Evolutionary conservation across 2,329 filamentous ascomycete species (phyloP).

Genomic region (Pseudogymnoascus sp.): DNA sequence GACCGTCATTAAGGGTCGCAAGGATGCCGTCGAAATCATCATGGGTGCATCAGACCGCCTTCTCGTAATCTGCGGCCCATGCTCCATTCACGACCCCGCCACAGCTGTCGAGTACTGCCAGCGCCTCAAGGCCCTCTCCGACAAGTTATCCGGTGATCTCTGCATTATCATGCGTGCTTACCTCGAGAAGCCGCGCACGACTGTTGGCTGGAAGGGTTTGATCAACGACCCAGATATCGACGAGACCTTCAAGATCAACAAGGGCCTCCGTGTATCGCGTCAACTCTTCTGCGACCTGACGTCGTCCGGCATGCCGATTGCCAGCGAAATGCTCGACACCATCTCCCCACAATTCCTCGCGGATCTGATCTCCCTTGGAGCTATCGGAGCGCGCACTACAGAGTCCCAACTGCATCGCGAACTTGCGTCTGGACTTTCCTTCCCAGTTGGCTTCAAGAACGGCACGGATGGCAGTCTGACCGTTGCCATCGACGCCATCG

Average conservation of each 20-base stretch:
- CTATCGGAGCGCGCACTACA: constrained; percentile 91
- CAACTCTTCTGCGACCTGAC: constrained; percentile 92
- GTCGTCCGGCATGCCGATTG: constrained; percentile 80
- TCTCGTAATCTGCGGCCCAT: constrained; percentile 88
- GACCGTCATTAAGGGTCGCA: constrained; percentile 63
- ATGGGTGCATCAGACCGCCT: constrained; percentile 57
- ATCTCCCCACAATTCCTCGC: constrained; percentile 97
- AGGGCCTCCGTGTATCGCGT: constrained; percentile 84
- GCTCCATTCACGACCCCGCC: constrained; percentile 91
- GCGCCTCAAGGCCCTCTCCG: constrained; percentile 66
- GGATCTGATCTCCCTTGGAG: constrained; percentile 89
- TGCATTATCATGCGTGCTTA: constrained; percentile 97
- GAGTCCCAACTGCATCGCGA: constrained; percentile 96
- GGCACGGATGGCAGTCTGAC: constrained; percentile 87
- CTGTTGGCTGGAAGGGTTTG: constrained; percentile 96
- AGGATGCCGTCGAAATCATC: constrained; percentile 39
- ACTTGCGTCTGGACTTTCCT: constrained; percentile 86
- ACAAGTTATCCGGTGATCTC: constrained; percentile 74
- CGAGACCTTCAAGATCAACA: constrained; percentile 97
- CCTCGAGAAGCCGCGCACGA: constrained; percentile 96
- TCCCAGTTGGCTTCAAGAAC: constrained; percentile 99
- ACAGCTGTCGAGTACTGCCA: constrained; percentile 82
- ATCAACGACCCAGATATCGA: constrained; percentile 99
- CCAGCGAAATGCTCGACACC: constrained; percentile 96
- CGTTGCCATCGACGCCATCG: constrained; percentile 93